A percentile compares a stretch with the other conserved stretches of the same genome.
phyloP scores from a whole-genome alignment of 192 early-diverging fungal genomes.

The Rhizoclosmatium sp. region DNA sequence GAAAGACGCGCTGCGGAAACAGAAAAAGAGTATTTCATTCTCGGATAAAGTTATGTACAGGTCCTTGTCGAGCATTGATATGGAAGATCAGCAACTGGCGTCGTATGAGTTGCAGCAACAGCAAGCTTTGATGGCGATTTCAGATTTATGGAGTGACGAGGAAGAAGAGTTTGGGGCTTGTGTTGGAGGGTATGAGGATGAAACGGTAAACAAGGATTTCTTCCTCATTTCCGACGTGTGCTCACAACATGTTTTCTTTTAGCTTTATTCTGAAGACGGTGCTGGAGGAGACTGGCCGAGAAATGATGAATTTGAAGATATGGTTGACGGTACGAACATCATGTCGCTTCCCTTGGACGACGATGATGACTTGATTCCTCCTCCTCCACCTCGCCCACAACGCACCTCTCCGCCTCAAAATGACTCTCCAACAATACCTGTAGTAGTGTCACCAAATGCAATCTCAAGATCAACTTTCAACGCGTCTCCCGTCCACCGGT shows the following conservation, averaged over 20 bases:
- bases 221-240: too few relatives aligned
- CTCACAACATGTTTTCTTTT: neutral
- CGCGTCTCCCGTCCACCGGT: conserved; percentile 9
- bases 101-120: neutral
- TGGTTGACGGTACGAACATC: conserved; percentile 30
- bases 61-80: conserved; percentile 17
- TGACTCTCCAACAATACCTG: neutral
- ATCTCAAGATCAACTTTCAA: conserved; percentile 11
- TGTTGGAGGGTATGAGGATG: neutral
- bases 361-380: neutral
- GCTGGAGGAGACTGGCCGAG: conserved; percentile 12
- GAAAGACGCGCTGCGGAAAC: neutral
- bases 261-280: conserved; percentile 29
- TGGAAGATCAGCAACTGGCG: neutral
- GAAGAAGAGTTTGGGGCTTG: neutral
- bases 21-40: conserved; percentile 36
- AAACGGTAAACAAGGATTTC: too few relatives aligned
- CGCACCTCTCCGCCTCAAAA: neutral
- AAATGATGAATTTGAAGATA: conserved; percentile 30
- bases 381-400: neutral
- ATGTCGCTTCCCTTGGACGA: conserved; percentile 29
- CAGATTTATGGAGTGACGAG: conserved; percentile 29
- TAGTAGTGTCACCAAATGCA: neutral
- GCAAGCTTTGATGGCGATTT: neutral
- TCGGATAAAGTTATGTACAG: conserved; percentile 37